phyloP scores from a whole-genome alignment of 2,329 filamentous ascomycete genomes.

The Cladosporium phlei region DNA sequence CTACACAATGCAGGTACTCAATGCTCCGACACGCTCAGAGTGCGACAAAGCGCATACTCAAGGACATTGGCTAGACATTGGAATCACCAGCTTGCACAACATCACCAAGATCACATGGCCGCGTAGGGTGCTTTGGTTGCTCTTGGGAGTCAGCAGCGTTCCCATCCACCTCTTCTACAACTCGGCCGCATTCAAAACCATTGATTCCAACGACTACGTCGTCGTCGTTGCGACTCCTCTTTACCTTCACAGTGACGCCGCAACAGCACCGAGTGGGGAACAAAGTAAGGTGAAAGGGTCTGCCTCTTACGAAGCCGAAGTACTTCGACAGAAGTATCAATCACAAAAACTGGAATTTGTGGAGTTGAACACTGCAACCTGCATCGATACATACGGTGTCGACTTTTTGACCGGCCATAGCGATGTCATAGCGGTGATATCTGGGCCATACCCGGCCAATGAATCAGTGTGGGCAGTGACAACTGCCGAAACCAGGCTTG shows the following conservation, averaged over 20 bases:
- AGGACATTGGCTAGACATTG: conserved; percentile 42
- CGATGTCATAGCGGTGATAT: conserved; percentile 10
- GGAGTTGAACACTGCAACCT: not conserved
- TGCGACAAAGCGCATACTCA: conserved; percentile 45
- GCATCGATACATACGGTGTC: conserved; percentile 5
- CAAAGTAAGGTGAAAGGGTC: not conserved
- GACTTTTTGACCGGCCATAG: conserved; percentile 2
- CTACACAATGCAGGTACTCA: conserved; percentile 51
- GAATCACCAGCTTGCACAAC: conserved; percentile 41
- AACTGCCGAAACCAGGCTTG: too few species aligned
- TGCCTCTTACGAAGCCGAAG: not conserved
- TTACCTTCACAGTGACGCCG: too few species aligned
- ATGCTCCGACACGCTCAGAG: conserved; percentile 46
- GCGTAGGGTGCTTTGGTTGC: conserved; percentile 22
- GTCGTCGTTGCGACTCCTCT: not conserved
- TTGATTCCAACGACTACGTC: conserved; percentile 18
- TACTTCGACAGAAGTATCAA: not conserved
- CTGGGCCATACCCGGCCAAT: conserved; percentile 6
- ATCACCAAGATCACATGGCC: conserved; percentile 23
- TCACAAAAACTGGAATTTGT: not conserved
- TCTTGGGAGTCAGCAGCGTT: conserved; percentile 30
- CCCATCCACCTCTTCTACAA: conserved; percentile 37
- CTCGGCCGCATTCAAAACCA: conserved; percentile 26
- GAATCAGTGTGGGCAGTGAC: too few species aligned
- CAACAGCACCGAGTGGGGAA: too few species aligned